Base-by-base conservation (phyloP, 2,329 filamentous ascomycete genomes). In the Epichloe coenophiala region DNA sequence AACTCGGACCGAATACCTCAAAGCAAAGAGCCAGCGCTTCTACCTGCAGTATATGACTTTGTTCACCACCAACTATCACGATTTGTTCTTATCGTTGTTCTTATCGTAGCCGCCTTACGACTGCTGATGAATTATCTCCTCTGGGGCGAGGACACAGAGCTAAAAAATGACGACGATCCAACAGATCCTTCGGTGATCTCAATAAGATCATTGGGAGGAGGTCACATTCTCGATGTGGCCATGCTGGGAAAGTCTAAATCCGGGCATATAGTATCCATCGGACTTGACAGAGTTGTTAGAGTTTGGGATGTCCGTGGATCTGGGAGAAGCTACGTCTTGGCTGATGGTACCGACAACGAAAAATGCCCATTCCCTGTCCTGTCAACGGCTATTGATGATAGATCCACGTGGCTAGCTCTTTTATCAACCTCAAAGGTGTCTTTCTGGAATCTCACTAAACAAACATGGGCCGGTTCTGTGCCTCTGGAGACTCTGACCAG, bases 51-150 rank as follows among this genome's bases (percentile, higher is more conserved):
- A 6, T 83, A 85, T 57, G 85, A 90, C 60, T 85, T 90, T 57
- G 72, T 80, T 42, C 72, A 77, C 45, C 72, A 82, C 54, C 76
- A 83, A 51, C 65, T 75, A 3, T 66, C 65, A 2, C 75, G 77
- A 1, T 86, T 87, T 51, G 58, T 83, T 5, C 68, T 86, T 7
- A 76, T 79, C 12, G 69, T 87, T 3, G 63, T 87, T 1, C 73
- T 85, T 21, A 65, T 81, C 3, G 70, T 84, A 15, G 80, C 80
- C 8, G 77, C 77, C 17, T 76, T 90, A 27, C 80, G 80, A 2
- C 66, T 89, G 7, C 70, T 90, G 7, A 86, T 87, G 71, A 87
- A 83, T 55, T 86, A 85, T 58, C 70, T 91, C 5, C 69, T 91
- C 0, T 85, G 80, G 76, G 81, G 83, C 52, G 80, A 84, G 49